Percentiles rank a stretch among this genome's conserved stretches.
These are phyloP conservation scores for Cyberlindnera euphorbiae DNA, from an alignment of 805 yeast species.

Conservation along the genomic window DNA sequence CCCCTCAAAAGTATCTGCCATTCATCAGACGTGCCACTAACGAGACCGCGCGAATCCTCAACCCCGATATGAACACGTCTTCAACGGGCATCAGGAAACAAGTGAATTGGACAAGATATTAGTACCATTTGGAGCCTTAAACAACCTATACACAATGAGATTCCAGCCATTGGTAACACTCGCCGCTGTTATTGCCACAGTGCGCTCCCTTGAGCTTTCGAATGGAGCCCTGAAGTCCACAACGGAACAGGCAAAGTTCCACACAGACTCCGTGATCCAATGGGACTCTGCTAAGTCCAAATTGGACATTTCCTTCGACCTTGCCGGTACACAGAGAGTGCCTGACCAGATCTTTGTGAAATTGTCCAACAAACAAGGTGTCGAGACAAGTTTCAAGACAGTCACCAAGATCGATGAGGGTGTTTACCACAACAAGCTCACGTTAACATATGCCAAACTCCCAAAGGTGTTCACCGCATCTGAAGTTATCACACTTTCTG, in stretches of 20 bases:
- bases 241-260: constrained; percentile 11
- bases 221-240: constrained; percentile 17
- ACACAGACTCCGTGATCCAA: constrained; percentile 8
- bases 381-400: constrained; percentile 25
- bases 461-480: constrained; percentile 22
- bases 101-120: neutral
- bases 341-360: constrained; percentile 25
- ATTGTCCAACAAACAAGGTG: constrained; percentile 18
- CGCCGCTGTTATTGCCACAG: constrained; percentile 10
- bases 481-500: constrained; percentile 10
- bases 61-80: neutral
- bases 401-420: constrained; percentile 11
- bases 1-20: too few species aligned
- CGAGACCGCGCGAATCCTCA: neutral
- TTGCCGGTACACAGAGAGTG: constrained; percentile 15
- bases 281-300: constrained; percentile 15
- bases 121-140: neutral
- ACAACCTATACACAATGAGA: constrained; percentile 10
- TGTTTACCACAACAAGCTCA: constrained; percentile 9
- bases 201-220: constrained; percentile 16
- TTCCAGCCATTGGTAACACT: constrained; percentile 12
- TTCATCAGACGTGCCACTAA: neutral
- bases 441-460: constrained; percentile 18
- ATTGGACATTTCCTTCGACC: constrained; percentile 18
- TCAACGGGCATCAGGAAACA: neutral